Conservation (phyloP, 106 monocot genomes). For the Dioscorea zingiberensis region DNA sequence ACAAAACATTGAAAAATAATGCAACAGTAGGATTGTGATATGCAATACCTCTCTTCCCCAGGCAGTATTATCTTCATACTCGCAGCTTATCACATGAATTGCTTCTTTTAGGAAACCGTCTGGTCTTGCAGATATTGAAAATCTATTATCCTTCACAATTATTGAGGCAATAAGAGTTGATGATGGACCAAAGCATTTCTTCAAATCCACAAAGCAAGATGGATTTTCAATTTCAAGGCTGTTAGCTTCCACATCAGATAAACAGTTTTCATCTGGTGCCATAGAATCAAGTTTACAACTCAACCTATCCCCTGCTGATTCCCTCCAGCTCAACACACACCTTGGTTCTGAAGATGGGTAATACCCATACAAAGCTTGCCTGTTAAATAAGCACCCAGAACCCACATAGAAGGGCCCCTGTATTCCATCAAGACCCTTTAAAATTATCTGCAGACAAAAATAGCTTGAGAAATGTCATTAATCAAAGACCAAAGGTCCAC, state of each 20-base stretch:
- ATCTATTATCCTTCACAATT: slow-evolving; percentile 3
- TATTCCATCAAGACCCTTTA: slow-evolving; percentile 17
- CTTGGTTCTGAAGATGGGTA: background rate
- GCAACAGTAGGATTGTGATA: too few species aligned
- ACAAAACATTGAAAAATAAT: too few species aligned
- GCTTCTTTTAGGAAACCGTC: slow-evolving; percentile 15
- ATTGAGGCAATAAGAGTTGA: slow-evolving; percentile 10
- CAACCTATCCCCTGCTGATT: background rate
- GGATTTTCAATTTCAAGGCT: slow-evolving; percentile 8
- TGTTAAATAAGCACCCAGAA: slow-evolving; percentile 16
- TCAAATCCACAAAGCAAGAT: slow-evolving; percentile 7
- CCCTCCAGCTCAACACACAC: background rate
- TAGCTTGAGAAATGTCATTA: too few species aligned
- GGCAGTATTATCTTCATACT: slow-evolving; percentile 17
- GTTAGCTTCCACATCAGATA: background rate
- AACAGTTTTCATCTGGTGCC: background rate
- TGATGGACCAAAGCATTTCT: slow-evolving; percentile 11
- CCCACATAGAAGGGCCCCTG: slow-evolving; percentile 21
- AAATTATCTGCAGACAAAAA: slow-evolving; percentile 7
- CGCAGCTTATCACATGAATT: slow-evolving; percentile 8
- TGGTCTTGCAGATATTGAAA: background rate
- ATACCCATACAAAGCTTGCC: slow-evolving; percentile 20
- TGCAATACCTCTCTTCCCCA: slow-evolving; percentile 29
- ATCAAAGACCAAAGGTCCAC: too few species aligned
- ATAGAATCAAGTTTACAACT: slow-evolving; percentile 1